Conservation (phyloP, 768 basidiomycete species). For the Lentinula boryana region DNA sequence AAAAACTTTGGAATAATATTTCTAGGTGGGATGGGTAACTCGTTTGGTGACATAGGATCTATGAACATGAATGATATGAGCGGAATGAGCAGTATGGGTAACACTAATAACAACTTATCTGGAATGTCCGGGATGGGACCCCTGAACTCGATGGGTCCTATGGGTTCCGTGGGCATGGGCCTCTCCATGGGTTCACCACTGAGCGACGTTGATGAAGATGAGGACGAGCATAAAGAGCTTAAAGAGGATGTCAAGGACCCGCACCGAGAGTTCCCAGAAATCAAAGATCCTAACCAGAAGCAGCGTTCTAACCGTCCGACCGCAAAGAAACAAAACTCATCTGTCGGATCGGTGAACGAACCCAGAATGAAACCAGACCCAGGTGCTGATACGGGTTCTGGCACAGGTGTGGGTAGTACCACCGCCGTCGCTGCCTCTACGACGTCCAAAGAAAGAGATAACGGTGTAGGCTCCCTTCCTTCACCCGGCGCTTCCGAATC, state of each 20-base stretch:
- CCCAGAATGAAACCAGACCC: too few species aligned
- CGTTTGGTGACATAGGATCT: background rate
- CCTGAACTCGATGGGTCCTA: background rate
- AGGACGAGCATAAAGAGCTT: background rate
- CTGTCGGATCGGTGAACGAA: too few species aligned
- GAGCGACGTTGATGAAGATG: conserved; percentile 1
- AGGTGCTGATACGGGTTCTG: too few species aligned
- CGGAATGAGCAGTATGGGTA: background rate
- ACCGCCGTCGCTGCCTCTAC: too few species aligned
- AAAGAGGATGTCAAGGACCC: background rate
- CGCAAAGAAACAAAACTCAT: too few species aligned
- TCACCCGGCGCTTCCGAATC: background rate
- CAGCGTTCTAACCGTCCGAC: too few species aligned
- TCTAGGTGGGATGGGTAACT: background rate
- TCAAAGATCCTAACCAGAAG: background rate
- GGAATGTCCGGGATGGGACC: background rate
- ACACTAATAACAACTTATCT: too few species aligned
- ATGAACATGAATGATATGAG: background rate
- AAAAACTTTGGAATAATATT: too few species aligned
- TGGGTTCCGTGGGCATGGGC: background rate
- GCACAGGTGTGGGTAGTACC: too few species aligned
- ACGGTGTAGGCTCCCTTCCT: background rate
- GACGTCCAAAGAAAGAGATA: too few species aligned
- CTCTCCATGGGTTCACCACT: background rate
- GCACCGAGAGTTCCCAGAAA: background rate